A percentile compares a stretch with the other conserved stretches of the same genome.
phyloP scores from a whole-genome alignment of 441 rosid species.

The Bocquillonia castaneifolia region DNA sequence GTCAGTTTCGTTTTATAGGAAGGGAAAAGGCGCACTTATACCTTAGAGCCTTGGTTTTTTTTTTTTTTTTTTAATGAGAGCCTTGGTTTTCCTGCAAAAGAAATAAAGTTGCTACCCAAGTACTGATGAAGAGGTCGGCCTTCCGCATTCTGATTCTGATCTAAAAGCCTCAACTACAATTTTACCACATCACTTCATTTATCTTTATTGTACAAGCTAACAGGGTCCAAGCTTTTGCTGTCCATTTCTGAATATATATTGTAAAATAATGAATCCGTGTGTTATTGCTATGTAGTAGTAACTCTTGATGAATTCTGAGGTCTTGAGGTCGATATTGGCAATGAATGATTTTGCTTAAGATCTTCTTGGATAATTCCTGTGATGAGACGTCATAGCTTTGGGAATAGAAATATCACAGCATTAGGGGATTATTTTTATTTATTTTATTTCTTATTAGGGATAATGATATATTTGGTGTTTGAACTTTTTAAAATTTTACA shows the following conservation, averaged over 20 bases:
- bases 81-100: conserved; percentile 14
- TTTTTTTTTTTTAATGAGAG: no score
- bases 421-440: no score
- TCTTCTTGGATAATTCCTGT: no score
- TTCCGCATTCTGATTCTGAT: conserved; percentile 10
- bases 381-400: no score
- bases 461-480: no score
- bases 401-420: no score
- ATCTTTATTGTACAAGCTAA: not conserved
- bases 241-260: not conserved
- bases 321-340: not conserved
- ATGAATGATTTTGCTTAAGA: not conserved
- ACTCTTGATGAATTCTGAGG: not conserved
- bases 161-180: conserved; percentile 5
- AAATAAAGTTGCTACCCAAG: conserved; percentile 17
- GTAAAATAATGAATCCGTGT: conserved; percentile 11
- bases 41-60: no score
- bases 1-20: conserved; percentile 18
- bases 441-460: no score
- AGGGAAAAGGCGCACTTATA: conserved; percentile 26
- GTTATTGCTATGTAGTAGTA: not conserved
- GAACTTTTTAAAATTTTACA: no score
- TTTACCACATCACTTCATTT: not conserved
- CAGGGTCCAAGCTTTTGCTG: not conserved
- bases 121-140: conserved; percentile 13